Conservation (phyloP, 371 early-diverging fungal genomes). For the Mucor irregularis region DNA sequence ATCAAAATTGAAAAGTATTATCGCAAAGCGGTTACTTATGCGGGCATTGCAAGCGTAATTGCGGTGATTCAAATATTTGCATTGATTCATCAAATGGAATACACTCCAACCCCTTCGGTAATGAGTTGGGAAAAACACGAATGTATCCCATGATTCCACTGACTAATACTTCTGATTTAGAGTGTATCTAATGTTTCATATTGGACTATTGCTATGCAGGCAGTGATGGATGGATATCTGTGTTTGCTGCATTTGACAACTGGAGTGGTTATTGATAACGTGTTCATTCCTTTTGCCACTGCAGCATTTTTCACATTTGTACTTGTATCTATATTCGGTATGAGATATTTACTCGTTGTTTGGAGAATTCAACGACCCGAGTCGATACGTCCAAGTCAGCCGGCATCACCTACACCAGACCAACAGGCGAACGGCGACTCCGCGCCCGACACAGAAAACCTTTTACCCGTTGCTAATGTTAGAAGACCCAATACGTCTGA, state of each 20-base stretch:
- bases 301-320: slow-evolving; percentile 72
- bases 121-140: too few species aligned
- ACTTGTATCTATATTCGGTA: slow-evolving; percentile 70
- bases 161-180: slow-evolving; percentile 19
- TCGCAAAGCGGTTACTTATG: slow-evolving; percentile 57
- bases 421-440: not conserved
- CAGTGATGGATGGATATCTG: slow-evolving; percentile 69
- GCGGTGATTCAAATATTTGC: slow-evolving; percentile 61
- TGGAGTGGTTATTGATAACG: slow-evolving; percentile 55
- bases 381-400: slow-evolving; percentile 28
- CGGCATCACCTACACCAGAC: slow-evolving; percentile 9
- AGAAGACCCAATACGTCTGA: slow-evolving; percentile 19
- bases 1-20: slow-evolving; percentile 58
- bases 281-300: slow-evolving; percentile 67
- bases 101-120: slow-evolving; percentile 75
- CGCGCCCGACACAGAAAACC: slow-evolving; percentile 3
- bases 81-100: slow-evolving; percentile 72
- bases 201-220: slow-evolving; percentile 70
- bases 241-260: slow-evolving; percentile 68
- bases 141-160: not conserved
- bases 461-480: slow-evolving; percentile 17
- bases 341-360: slow-evolving; percentile 74
- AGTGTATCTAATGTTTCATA: slow-evolving; percentile 78
- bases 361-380: slow-evolving; percentile 74
- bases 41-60: slow-evolving; percentile 52